Evolutionary conservation across 148 eudicot species (phyloP).

Genomic region (Cornus controversa): DNA sequence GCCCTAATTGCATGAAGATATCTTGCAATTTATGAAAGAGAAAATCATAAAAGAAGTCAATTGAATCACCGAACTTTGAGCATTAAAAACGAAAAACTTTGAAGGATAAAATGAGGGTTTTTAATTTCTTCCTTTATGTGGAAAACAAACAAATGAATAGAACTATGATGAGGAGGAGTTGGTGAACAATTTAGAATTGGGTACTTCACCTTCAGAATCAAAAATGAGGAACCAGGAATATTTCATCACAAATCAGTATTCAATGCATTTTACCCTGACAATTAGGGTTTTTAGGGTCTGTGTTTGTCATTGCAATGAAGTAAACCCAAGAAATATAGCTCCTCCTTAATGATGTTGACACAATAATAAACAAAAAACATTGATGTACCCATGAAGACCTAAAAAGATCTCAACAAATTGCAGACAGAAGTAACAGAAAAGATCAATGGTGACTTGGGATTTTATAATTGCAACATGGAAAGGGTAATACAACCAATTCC

Average conservation of each 20-base stretch:
- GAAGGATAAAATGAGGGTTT: neutral
- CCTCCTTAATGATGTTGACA: neutral
- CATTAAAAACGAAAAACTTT: neutral
- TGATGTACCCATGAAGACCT: neutral
- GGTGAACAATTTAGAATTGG: neutral
- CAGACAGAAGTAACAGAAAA: too few species aligned
- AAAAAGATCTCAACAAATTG: neutral
- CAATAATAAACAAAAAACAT: neutral
- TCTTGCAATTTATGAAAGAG: neutral
- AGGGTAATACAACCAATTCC: neutral
- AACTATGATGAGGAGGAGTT: neutral
- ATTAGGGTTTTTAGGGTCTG: slow-evolving; percentile 5
- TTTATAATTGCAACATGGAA: neutral
- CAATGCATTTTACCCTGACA: neutral
- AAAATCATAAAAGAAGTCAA: neutral
- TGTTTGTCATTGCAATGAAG: slow-evolving; percentile 1
- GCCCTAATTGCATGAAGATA: neutral
- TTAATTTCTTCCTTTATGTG: neutral
- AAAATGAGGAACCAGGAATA: neutral
- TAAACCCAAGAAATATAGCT: neutral
- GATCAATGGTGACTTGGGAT: neutral
- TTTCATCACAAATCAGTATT: neutral
- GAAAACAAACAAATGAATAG: too few species aligned
- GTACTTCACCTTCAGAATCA: neutral
- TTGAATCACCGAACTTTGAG: neutral